Base-by-base conservation (phyloP, 2,329 filamentous ascomycete genomes). In the Colletotrichum incanum region DNA sequence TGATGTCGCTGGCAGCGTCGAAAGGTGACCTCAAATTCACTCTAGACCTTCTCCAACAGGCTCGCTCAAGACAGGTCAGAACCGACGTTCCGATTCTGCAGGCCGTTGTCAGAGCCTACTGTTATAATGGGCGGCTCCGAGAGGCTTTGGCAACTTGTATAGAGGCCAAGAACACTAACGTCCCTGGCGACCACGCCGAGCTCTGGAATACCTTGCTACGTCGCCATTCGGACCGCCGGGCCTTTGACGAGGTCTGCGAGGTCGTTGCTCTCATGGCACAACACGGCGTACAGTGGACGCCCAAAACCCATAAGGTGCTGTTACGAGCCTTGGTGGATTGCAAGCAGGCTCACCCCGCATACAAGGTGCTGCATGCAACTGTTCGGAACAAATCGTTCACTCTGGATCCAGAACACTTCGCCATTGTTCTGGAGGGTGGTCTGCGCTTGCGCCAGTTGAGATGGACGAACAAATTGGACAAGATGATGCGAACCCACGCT, bases 201-300 rank as follows among this genome's bases (percentile, higher is more conserved):
- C 89, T 94, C 78, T 98, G 94, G 93, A 98, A 98, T 78, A 86
- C 90, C 65, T 82, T 98, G 41, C 84, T 98, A 5, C 86, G 88
- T 67, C 89, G 92, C 72, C 88, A 94, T 79, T 93, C 93, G 8
- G 83, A 89, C 67, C 86, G 88, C 8, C 88, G 92, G 67, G 84
- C 87, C 64, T 79, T 90, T 8, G 78, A 78, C n/a, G 82, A 82
- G 59, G 83, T 89, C 65, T 86, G 89, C 75, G 82, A 81, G 5
- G 68, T 89, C 8, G 81, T 90, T 28, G 80, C 82, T 45, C 73
- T 77, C 45, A 91, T 91, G 89, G 84, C 82, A 28, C 79, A 83
- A 16, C 78, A 81, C 49, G 77, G 81, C 0, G 77, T 91, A 16
- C 77, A 83, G 12, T 89, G 87, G 82, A 81, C 89, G 73, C 76